Evolutionary conservation across 1,284 basidiomycete species (phyloP).

Genomic region (Ceratobasidium theobromae): DNA sequence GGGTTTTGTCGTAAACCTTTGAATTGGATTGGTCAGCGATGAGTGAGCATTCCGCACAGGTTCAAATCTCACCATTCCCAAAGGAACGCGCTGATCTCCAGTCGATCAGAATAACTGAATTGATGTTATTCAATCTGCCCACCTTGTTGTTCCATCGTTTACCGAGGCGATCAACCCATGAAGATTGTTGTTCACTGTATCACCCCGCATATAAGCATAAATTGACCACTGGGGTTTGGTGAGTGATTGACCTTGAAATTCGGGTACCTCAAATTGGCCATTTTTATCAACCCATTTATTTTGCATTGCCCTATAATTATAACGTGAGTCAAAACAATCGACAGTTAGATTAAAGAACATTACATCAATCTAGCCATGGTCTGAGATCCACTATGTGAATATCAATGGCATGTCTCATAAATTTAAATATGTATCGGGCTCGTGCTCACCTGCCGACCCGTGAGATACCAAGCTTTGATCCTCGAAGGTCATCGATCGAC

Average conservation of each 20-base stretch:
- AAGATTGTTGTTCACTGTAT: slow-evolving; percentile 83
- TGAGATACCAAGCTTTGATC: slow-evolving; percentile 87
- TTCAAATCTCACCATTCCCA: slow-evolving; percentile 73
- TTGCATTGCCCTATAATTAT: slow-evolving; percentile 42
- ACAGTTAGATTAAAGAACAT: slow-evolving; percentile 45
- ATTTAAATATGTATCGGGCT: background rate
- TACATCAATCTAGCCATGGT: slow-evolving; percentile 97
- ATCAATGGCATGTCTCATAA: background rate
- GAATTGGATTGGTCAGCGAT: background rate
- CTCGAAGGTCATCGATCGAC: slow-evolving; percentile 73
- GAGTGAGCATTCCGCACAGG: background rate
- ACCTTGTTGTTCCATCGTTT: slow-evolving; percentile 72
- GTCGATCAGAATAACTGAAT: too few species aligned
- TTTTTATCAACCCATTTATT: slow-evolving; percentile 64
- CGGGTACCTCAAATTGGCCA: slow-evolving; percentile 40
- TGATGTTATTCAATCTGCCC: background rate
- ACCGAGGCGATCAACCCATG: slow-evolving; percentile 87
- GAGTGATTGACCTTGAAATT: slow-evolving; percentile 65
- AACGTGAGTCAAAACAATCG: background rate
- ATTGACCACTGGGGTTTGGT: background rate
- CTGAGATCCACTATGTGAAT: slow-evolving; percentile 66
- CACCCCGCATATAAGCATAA: background rate
- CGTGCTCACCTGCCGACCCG: slow-evolving; percentile 70
- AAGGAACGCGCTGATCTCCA: slow-evolving; percentile 70
- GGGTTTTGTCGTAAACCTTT: slow-evolving; percentile 89